A percentile compares a stretch with the other conserved stretches of the same genome.
These are phyloP conservation scores for Helotiales sp. DNA, from an alignment of 2,329 filamentous ascomycete species.

Conservation along the genomic window DNA sequence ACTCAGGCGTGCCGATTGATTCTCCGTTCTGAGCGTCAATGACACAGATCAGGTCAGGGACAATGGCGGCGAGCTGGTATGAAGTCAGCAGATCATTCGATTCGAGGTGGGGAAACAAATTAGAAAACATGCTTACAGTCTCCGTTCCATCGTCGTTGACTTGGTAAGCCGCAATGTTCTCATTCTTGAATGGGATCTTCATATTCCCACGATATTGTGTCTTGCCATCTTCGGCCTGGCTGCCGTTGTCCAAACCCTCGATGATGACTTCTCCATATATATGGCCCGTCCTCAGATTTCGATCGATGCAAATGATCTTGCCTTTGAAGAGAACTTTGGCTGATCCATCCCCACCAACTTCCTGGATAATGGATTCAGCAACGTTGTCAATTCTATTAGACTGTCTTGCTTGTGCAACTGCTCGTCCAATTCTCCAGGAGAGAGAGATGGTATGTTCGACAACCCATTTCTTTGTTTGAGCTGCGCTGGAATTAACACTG, in stretches of 20 bases:
- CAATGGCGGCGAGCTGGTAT: slow-evolving; percentile 13
- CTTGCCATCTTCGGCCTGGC: not conserved
- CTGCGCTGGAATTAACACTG: too few relatives aligned
- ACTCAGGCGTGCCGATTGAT: slow-evolving; percentile 47
- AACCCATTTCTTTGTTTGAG: too few relatives aligned
- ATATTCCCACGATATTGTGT: not conserved
- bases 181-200: slow-evolving; percentile 9
- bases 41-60: slow-evolving; percentile 39
- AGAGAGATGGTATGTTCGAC: too few relatives aligned
- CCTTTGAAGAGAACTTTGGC: slow-evolving; percentile 7
- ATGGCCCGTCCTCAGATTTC: not conserved
- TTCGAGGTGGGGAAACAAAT: not conserved
- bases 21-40: slow-evolving; percentile 41
- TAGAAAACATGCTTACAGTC: not conserved
- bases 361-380: not conserved
- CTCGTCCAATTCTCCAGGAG: slow-evolving; percentile 5
- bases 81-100: not conserved
- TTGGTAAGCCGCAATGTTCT: slow-evolving; percentile 6
- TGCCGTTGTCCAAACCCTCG: slow-evolving; percentile 1
- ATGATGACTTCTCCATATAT: slow-evolving; percentile 7
- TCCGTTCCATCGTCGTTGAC: not conserved
- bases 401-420: not conserved
- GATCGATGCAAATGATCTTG: slow-evolving; percentile 4
- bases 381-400: not conserved
- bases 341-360: not conserved